A percentile compares a stretch with the other conserved stretches of the same genome.
Conservation (phyloP, 1,284 basidiomycete genomes). For the Apiotrichum gamsii region DNA sequence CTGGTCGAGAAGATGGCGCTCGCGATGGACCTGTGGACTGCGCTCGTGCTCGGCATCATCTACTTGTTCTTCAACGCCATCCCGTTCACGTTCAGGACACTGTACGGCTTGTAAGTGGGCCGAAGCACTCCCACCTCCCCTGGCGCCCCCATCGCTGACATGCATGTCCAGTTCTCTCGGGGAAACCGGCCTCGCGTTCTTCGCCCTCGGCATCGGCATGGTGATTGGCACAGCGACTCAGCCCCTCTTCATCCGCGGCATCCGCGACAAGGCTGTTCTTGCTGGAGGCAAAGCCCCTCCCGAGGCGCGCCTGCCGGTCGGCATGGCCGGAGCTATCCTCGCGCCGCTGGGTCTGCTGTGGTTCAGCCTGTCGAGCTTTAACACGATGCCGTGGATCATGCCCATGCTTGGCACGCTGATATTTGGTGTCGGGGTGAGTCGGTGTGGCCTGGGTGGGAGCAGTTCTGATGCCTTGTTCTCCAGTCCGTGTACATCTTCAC, state of each 20-base stretch:
- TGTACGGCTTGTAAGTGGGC: neutral
- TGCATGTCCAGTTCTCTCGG: neutral
- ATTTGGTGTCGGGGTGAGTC: conserved; percentile 30
- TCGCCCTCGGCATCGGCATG: neutral
- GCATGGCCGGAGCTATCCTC: conserved; percentile 26
- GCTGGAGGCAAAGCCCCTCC: conserved; percentile 18
- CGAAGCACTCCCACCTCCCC: too few species aligned
- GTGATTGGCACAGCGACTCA: neutral
- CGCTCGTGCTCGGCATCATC: neutral
- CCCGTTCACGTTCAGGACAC: neutral
- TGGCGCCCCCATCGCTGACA: too few species aligned
- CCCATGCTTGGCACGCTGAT: conserved; percentile 25
- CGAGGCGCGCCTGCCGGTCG: conserved; percentile 26
- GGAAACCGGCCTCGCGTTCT: neutral
- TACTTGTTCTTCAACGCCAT: conserved; percentile 1
- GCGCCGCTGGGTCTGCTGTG: conserved; percentile 18
- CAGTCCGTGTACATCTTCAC: neutral
- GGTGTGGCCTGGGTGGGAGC: conserved; percentile 10
- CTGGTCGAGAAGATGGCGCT: neutral
- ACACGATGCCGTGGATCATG: conserved; percentile 24
- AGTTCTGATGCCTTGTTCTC: neutral
- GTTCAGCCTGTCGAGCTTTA: neutral
- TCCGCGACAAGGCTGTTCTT: neutral
- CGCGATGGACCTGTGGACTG: neutral
- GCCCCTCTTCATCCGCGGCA: neutral